phyloP scores from a whole-genome alignment of 2,329 filamentous ascomycete genomes.

The Penicillium sp. region DNA sequence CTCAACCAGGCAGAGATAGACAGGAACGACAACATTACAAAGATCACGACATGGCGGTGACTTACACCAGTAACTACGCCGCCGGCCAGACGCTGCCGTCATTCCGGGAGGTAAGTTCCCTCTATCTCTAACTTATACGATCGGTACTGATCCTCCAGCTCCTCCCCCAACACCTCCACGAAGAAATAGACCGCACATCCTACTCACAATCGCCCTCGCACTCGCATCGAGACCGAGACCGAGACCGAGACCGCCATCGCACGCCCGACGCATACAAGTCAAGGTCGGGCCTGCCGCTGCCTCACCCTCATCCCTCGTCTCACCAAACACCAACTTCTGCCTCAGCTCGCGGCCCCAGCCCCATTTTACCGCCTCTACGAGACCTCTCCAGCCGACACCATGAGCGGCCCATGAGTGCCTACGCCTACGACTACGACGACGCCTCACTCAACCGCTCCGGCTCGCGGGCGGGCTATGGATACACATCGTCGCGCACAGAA shows the following conservation, averaged over 20 bases:
- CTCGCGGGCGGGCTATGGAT: background rate
- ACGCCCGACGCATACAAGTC: constrained; percentile 30
- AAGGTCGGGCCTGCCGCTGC: constrained; percentile 26
- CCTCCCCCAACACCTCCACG: constrained; percentile 38
- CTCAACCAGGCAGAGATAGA: constrained; percentile 11
- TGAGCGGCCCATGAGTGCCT: constrained; percentile 21
- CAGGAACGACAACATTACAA: constrained; percentile 8
- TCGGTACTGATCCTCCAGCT: constrained; percentile 30
- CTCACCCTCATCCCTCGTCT: constrained; percentile 18
- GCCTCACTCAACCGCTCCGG: constrained; percentile 2
- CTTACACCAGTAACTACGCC: constrained; percentile 11
- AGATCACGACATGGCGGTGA: constrained; percentile 11
- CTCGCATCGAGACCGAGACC: background rate
- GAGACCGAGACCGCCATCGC: constrained; percentile 17
- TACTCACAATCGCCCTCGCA: constrained; percentile 18
- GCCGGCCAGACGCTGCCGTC: constrained; percentile 15
- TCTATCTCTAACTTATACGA: background rate
- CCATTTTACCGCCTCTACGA: constrained; percentile 35
- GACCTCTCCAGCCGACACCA: constrained; percentile 28
- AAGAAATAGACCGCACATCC: constrained; percentile 39
- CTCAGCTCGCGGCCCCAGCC: constrained; percentile 31
- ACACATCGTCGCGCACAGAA: constrained; percentile 15
- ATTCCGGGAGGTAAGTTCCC: constrained; percentile 12
- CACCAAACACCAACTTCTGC: constrained; percentile 16
- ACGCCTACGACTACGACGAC: constrained; percentile 25